A percentile compares a stretch with the other conserved stretches of the same genome.
Conservation (phyloP, 2,329 filamentous ascomycete species). For the Pseudogymnoascus destructans region DNA sequence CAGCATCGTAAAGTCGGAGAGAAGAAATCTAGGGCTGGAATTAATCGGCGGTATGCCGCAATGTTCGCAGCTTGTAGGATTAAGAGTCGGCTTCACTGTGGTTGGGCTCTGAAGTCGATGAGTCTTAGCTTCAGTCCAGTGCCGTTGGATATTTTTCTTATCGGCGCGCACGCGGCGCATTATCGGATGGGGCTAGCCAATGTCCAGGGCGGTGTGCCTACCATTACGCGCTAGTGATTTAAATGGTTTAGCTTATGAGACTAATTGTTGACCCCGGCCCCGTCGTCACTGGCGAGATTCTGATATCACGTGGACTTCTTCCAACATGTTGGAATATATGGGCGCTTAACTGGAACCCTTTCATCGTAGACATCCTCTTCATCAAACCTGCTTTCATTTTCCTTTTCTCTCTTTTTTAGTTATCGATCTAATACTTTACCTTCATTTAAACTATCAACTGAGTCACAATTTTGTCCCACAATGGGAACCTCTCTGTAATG, state of each 20-base stretch:
- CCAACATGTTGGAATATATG: neutral
- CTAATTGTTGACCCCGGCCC: neutral
- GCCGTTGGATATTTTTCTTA: slow-evolving; percentile 2
- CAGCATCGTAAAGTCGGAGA: neutral
- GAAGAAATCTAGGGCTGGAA: neutral
- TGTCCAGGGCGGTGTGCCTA: neutral
- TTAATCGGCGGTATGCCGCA: neutral
- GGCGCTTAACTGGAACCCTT: neutral
- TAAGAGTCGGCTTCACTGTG: neutral
- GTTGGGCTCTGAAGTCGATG: neutral
- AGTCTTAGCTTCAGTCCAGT: neutral
- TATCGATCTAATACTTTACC: neutral
- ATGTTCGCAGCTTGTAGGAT: neutral
- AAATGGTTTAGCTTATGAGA: neutral
- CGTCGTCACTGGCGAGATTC: neutral
- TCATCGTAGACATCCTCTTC: neutral
- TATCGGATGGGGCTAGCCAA: slow-evolving; percentile 6
- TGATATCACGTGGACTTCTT: neutral
- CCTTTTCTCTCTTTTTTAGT: neutral
- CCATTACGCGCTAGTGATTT: neutral
- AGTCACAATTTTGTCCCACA: neutral
- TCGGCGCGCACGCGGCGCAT: neutral
- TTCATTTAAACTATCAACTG: neutral
- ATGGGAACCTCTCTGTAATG: neutral
- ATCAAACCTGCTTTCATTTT: neutral